phyloP scores from a whole-genome alignment of 305 asterid species.

The Fraxinus xanthoxyloides region DNA sequence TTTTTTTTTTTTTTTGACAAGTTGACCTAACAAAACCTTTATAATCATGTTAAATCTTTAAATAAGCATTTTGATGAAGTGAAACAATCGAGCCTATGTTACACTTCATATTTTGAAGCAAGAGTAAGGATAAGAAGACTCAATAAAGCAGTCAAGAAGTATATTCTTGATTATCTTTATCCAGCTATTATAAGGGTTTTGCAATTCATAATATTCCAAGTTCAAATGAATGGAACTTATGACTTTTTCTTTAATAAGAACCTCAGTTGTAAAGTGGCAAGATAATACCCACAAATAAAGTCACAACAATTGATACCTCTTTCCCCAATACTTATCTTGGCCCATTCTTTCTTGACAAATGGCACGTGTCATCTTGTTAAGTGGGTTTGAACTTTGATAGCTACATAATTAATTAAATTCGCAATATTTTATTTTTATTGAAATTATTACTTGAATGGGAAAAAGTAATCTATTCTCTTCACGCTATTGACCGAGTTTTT shows the following conservation, averaged over 20 bases:
- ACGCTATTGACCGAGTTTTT: constrained; percentile 30
- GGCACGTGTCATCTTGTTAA: constrained; percentile 30
- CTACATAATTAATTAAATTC: constrained; percentile 12
- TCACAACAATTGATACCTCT: constrained; percentile 10
- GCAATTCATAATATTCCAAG: neutral
- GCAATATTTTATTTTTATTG: neutral
- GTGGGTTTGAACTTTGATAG: constrained; percentile 22
- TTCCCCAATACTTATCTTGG: constrained; percentile 28
- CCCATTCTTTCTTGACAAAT: neutral
- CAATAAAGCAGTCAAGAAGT: neutral
- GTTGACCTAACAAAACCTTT: no score
- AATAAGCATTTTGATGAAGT: neutral
- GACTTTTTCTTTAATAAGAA: neutral
- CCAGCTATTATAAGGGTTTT: neutral
- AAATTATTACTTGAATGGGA: neutral
- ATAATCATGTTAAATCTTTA: neutral
- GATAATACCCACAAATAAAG: constrained; percentile 33
- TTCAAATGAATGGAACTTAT: neutral
- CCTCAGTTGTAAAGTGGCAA: constrained; percentile 32
- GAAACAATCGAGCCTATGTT: neutral
- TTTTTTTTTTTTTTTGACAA: neutral
- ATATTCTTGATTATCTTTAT: neutral
- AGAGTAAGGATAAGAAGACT: neutral
- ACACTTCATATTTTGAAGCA: neutral
- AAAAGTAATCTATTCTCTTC: constrained; percentile 8